Base-by-base conservation (phyloP, 306 rosid genomes). In the Medicago lupulina region DNA sequence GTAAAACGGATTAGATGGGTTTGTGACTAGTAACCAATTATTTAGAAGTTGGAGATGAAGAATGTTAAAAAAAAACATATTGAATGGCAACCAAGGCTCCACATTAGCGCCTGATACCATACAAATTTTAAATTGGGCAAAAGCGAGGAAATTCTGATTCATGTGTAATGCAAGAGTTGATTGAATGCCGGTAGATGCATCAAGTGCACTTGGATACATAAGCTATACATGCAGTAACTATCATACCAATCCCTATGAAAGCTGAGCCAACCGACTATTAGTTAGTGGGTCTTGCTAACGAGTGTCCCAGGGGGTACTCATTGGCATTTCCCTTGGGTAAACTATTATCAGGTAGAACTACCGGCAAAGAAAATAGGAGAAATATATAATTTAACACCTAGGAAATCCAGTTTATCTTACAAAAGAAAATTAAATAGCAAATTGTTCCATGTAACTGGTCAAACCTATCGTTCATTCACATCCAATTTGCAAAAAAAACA, bases 401-500 rank as follows among this genome's bases (percentile, higher is more conserved):
- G 18, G 31, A 70, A 75, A 61, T 76, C 53, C 73, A 65, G 84
- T 84, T 79, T 76, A 78, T 76, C 71, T 54, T 59, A 69, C 49
- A 80, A 23, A 69, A 82, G 68, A 62, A 53, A 77, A 62, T 51
- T 40, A 66, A 78, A 79, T 38, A 58, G 79, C 82, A 81, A 40
- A 76, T 78, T 67, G 16, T 67, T 74, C 66, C 80, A 64, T 67
- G 79, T 49, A 79, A 57, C 64, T 50, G 46, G 46, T 49, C 7
- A 83, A 81, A 80, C 15, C 41, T 63, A 74, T 77, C 80, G 79
- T 83, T 83, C 80, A 76, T 80, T 81, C 83, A 81, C 77, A 75
- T 73, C 60, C 71, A 74, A 51, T 82, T 66, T 58, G 74, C 44
- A 71, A 79, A 79, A n/a, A 41, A 77, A 54, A 66, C 59, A 81